Evolutionary conservation across 768 basidiomycete species (phyloP).

Genomic region (Dentipellis sp.): DNA sequence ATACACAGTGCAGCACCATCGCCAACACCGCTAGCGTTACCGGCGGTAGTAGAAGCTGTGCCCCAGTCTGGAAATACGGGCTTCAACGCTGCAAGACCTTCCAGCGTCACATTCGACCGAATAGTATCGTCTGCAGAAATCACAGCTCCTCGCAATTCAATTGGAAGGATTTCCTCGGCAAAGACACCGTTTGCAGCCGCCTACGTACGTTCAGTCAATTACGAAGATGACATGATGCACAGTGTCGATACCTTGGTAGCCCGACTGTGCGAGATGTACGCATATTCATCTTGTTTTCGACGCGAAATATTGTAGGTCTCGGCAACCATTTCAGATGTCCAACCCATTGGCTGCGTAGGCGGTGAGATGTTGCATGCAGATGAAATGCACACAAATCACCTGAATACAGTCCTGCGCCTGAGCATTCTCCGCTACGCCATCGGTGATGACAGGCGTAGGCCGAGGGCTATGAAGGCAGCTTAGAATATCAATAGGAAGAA

Average conservation of each 20-base stretch:
- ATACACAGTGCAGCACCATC: conserved; percentile 88
- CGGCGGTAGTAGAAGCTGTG: conserved; percentile 60
- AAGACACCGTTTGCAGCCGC: conserved; percentile 68
- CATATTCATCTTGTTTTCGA: conserved; percentile 82
- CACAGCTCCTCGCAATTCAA: conserved; percentile 60
- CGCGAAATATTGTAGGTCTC: conserved; percentile 68
- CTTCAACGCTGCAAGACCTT: conserved; percentile 71
- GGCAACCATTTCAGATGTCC: conserved; percentile 92
- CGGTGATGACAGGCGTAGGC: conserved; percentile 60
- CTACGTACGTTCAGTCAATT: conserved; percentile 21
- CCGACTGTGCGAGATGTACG: conserved; percentile 78
- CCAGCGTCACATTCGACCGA: conserved; percentile 70
- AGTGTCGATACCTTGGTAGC: conserved; percentile 44
- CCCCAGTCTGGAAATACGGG: conserved; percentile 85
- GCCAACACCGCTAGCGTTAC: conserved; percentile 83
- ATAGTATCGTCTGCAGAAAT: conserved; percentile 83
- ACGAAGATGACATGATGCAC: neutral
- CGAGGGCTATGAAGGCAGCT: conserved; percentile 41
- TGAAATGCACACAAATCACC: conserved; percentile 23
- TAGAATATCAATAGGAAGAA: conserved; percentile 2
- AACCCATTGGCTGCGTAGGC: conserved; percentile 73
- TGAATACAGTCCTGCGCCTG: conserved; percentile 72
- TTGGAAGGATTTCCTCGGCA: conserved; percentile 81
- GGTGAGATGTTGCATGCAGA: conserved; percentile 1
- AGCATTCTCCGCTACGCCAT: conserved; percentile 44